Percentiles rank a stretch among this genome's conserved stretches.
Evolutionary conservation across 345 rosid species (phyloP).

Genomic region (Eucalyptus lansdowneana): DNA sequence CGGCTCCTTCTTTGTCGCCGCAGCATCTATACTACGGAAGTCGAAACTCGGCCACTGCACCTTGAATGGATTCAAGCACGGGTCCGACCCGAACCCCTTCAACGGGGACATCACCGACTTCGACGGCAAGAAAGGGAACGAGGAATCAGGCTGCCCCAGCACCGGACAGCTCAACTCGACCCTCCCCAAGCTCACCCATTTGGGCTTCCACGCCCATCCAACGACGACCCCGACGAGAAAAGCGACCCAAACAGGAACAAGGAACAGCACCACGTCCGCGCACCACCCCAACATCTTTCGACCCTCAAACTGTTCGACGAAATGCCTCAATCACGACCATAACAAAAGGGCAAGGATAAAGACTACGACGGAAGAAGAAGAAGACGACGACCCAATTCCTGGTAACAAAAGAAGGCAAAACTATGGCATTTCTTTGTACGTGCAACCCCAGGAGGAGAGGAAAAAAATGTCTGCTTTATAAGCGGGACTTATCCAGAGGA

Average conservation of each 20-base stretch:
- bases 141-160: constrained; percentile 23
- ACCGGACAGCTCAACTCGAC: constrained; percentile 6
- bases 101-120: constrained; percentile 15
- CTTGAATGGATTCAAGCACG: constrained; percentile 24
- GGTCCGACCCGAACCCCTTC: constrained; percentile 26
- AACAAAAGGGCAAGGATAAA: background rate
- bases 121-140: constrained; percentile 10
- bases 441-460: background rate
- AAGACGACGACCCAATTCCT: background rate
- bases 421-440: background rate
- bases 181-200: constrained; percentile 13
- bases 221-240: constrained; percentile 43
- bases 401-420: background rate
- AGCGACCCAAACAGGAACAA: constrained; percentile 35
- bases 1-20: background rate
- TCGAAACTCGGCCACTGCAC: constrained; percentile 6
- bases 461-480: background rate
- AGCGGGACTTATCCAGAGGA: background rate
- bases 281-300: constrained; percentile 1
- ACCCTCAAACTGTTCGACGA: background rate
- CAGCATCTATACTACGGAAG: constrained; percentile 2
- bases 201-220: constrained; percentile 71
- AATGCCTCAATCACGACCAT: background rate
- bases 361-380: background rate
- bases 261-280: background rate